Conservation (phyloP, 805 yeast genomes). For the Myxozyma kluyveri region DNA sequence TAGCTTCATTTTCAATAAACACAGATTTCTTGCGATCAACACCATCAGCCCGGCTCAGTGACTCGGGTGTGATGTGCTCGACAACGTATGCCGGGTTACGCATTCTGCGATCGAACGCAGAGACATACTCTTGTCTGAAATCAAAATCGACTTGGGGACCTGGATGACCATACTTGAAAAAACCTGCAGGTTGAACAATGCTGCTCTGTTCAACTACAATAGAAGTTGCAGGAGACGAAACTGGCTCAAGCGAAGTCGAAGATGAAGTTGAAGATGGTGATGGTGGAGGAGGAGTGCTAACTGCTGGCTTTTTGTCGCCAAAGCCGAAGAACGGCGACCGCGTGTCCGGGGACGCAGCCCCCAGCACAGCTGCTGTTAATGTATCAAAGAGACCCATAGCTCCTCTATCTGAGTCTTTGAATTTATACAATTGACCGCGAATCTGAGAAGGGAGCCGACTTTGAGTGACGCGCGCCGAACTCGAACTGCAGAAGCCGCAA, state of each 20-base stretch:
- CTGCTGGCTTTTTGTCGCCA: slow-evolving; percentile 15
- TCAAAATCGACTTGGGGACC: slow-evolving; percentile 89
- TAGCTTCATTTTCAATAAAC: slow-evolving; percentile 80
- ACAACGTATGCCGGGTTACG: slow-evolving; percentile 73
- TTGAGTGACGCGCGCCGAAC: no score
- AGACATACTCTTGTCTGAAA: slow-evolving; percentile 69
- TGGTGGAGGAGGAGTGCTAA: background rate
- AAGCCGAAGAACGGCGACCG: slow-evolving; percentile 18
- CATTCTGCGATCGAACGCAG: slow-evolving; percentile 80
- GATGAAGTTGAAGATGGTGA: slow-evolving; percentile 1
- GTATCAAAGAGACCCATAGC: slow-evolving; percentile 18
- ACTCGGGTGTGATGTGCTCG: slow-evolving; percentile 53
- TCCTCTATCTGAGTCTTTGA: background rate
- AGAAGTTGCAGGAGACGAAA: slow-evolving; percentile 16
- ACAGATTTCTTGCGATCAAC: slow-evolving; percentile 78
- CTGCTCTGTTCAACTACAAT: slow-evolving; percentile 23
- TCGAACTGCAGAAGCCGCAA: no score
- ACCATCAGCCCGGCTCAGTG: slow-evolving; percentile 67
- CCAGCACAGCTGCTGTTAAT: slow-evolving; percentile 3
- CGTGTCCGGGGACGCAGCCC: background rate
- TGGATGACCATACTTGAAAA: slow-evolving; percentile 90
- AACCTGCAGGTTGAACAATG: slow-evolving; percentile 66
- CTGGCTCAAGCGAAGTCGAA: background rate
- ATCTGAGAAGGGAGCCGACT: no score
- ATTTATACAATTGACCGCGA: no score